Base-by-base conservation (phyloP, 176 grass and related monocot genomes). In the Guadua angustifolia region DNA sequence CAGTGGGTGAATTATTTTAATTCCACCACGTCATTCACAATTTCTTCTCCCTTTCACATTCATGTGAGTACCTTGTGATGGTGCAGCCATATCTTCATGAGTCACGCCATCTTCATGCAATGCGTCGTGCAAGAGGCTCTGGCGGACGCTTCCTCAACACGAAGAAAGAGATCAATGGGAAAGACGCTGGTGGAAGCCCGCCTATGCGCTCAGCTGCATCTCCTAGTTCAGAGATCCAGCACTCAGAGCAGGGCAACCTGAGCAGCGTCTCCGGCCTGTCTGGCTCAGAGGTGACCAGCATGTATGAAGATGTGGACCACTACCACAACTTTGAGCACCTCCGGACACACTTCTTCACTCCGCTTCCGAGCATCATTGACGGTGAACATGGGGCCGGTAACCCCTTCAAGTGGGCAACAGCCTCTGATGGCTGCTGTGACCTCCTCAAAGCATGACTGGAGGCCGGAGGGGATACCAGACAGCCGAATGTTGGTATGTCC, bases 31-130 rank as follows among this genome's bases (percentile, higher is more conserved):
- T 22, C 69, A 33, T 82, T 45, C 53, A 22, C 14, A 49, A 71
- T n/a, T 38, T 61, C 26, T 40, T 78, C 62, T 47, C 3, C 25
- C 26, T 26, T 50, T 17, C 3, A 0, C 14, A 74, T 52, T 79
- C 8, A 67, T 74, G 73, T 43, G 42, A 44, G n/a, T 74, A 6
- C n/a, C 17, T 68, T 50, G 33, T 33, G 13, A 53, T 50, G 35
- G 66, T 90, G 86, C 88, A 99, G 96, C 93, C 91, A 73, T 99
- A 99, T 83, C 89, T 95, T 33, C 96, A 99, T 3, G 96, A 95
- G 70, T 99, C 93, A 5, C 89, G 96, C 38, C 96, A 99, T 82
- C 96, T 85, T 66, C 96, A 99, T 51, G 96, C 96, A 36, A 87
- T 95, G 87, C 93, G 96, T 44, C 93, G 96, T 5, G 89, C 73